A percentile compares a stretch with the other conserved stretches of the same genome.
phyloP scores from a whole-genome alignment of 169 alveolate species.

The Eimeria falciformis region DNA sequence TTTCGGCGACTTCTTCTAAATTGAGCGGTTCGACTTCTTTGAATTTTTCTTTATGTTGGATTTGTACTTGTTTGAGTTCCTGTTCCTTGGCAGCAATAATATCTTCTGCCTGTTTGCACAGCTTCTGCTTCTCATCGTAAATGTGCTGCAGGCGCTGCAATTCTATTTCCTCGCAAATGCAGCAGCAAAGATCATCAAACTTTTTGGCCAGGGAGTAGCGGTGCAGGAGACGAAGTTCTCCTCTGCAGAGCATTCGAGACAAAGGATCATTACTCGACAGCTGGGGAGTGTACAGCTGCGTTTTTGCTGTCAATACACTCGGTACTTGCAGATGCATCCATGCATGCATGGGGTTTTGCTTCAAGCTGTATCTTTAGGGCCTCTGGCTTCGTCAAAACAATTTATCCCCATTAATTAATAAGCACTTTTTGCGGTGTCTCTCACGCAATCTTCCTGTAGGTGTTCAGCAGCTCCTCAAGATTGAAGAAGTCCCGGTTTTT shows the following conservation, averaged over 20 bases:
- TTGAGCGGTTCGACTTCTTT: slow-evolving; percentile 17
- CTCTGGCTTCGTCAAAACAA: too few species aligned
- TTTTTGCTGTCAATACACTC: neutral
- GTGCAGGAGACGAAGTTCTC: slow-evolving; percentile 61
- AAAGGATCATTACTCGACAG: too few species aligned
- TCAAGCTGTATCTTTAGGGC: too few species aligned
- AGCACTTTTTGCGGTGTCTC: neutral
- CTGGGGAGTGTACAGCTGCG: neutral
- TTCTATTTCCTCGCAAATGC: slow-evolving; percentile 71
- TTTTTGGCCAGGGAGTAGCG: slow-evolving; percentile 49
- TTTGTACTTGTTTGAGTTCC: slow-evolving; percentile 32
- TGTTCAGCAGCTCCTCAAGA: slow-evolving; percentile 65
- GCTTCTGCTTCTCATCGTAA: neutral
- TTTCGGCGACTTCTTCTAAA: slow-evolving; percentile 14
- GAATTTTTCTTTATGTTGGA: neutral
- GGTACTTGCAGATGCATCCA: neutral
- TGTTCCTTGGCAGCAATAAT: slow-evolving; percentile 33
- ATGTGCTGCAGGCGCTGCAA: slow-evolving; percentile 32
- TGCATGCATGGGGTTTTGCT: neutral
- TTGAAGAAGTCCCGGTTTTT: slow-evolving; percentile 36
- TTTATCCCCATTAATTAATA: too few species aligned
- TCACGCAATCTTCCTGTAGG: slow-evolving; percentile 68
- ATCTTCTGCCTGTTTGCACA: neutral
- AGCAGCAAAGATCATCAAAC: slow-evolving; percentile 25
- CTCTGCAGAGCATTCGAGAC: too few species aligned